Percentiles rank a stretch among this genome's conserved stretches.
Evolutionary conservation across 163 green algal species (phyloP).

Genomic region (Scenedesmus sp.): DNA sequence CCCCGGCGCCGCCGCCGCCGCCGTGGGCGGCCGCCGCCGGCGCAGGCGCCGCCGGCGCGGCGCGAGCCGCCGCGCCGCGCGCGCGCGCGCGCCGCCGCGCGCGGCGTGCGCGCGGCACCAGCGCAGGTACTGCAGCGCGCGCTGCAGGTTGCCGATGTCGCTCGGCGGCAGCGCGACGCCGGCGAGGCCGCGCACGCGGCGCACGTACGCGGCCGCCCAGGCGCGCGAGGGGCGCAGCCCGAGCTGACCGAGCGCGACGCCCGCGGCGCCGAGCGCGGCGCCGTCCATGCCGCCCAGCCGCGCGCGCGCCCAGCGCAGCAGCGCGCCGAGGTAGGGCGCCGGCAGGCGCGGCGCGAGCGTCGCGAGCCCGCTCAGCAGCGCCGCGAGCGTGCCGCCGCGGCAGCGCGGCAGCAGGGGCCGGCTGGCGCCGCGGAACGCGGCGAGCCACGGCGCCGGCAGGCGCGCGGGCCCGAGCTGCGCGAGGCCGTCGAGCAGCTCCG

Average conservation of each 20-base stretch:
- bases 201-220: slow-evolving; percentile 3
- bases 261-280: background rate
- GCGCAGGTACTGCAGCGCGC: slow-evolving; percentile 20
- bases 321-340: too few species aligned
- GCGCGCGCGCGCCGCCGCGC: too few species aligned
- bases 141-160: slow-evolving; percentile 25
- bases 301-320: slow-evolving; percentile 8
- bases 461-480: slow-evolving; percentile 2
- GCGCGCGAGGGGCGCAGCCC: background rate
- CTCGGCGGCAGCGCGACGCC: background rate
- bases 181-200: background rate
- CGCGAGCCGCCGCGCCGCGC: background rate
- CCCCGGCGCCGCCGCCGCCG: too few species aligned
- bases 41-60: background rate
- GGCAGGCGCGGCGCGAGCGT: background rate
- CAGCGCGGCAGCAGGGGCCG: background rate
- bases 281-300: background rate
- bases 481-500: slow-evolving; percentile 2
- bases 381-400: background rate
- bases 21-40: too few species aligned
- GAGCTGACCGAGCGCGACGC: slow-evolving; percentile 22
- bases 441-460: background rate
- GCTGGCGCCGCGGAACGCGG: background rate
- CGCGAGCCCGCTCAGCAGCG: slow-evolving; percentile 8
- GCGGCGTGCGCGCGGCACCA: too few species aligned